Percentiles rank a stretch among this genome's conserved stretches.
phyloP scores from a whole-genome alignment of 768 basidiomycete genomes.

The Cystofilobasidium capitatum region DNA sequence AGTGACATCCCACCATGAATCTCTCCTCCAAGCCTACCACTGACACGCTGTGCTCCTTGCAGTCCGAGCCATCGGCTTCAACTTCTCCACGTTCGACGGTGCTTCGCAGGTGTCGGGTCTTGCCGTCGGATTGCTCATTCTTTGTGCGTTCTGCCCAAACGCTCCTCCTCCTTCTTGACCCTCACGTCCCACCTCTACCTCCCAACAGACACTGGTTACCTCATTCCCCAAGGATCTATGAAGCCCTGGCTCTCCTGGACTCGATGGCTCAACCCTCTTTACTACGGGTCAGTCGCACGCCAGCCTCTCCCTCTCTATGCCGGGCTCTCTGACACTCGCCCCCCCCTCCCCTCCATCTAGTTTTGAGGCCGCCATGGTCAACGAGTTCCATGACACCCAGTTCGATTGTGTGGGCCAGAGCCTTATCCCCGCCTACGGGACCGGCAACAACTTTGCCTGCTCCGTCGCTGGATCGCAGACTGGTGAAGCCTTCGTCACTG shows the following conservation, averaged over 20 bases:
- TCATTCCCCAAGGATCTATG: constrained; percentile 17
- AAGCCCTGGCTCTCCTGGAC: constrained; percentile 82
- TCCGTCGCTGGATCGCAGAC: constrained; percentile 33
- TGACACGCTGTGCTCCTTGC: too few relatives aligned
- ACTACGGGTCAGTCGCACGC: constrained; percentile 61
- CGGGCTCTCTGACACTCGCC: not conserved
- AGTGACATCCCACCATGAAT: not conserved
- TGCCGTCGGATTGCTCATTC: constrained; percentile 21
- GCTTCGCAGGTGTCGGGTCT: constrained; percentile 25
- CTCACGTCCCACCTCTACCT: not conserved
- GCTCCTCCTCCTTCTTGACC: not conserved
- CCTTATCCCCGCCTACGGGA: constrained; percentile 37
- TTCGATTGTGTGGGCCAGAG: constrained; percentile 41
- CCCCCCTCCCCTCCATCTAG: constrained; percentile 44
- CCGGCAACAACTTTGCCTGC: constrained; percentile 32
- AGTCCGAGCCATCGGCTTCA: constrained; percentile 16
- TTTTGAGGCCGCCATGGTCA: constrained; percentile 71
- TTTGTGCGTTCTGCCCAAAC: constrained; percentile 3
- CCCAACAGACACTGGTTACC: constrained; percentile 11
- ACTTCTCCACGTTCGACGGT: constrained; percentile 24
- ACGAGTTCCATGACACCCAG: constrained; percentile 66
- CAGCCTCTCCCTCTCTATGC: not conserved
- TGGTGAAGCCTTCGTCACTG: constrained; percentile 35
- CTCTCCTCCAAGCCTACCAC: not conserved
- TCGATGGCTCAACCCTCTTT: constrained; percentile 59